These are phyloP conservation scores for Dispira parvispora DNA, from an alignment of 192 early-diverging fungal genomes.

Conservation along the genomic window DNA sequence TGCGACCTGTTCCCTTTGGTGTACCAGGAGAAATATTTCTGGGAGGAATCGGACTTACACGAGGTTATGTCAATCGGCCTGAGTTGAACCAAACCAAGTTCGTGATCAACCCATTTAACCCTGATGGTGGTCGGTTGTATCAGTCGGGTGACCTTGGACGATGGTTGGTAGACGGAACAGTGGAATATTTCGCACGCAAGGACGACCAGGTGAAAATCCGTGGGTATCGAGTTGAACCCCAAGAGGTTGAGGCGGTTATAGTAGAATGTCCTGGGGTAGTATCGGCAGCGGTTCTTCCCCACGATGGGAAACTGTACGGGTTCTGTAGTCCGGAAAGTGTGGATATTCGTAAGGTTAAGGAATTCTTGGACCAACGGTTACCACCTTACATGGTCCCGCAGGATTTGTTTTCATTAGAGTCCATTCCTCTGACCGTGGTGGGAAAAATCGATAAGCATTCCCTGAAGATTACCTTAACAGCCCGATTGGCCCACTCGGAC, in stretches of 20 bases:
- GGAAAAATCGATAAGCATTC: neutral
- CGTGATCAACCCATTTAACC: neutral
- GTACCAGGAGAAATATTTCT: slow-evolving; percentile 21
- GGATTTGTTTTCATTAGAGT: neutral
- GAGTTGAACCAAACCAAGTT: neutral
- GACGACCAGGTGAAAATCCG: slow-evolving; percentile 8
- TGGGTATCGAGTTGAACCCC: neutral
- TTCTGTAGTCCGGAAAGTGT: neutral
- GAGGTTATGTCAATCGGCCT: slow-evolving; percentile 2
- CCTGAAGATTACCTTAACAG: neutral
- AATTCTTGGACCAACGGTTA: neutral
- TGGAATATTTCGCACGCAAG: neutral
- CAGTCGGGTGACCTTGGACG: slow-evolving; percentile 2
- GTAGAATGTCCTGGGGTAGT: slow-evolving; percentile 12
- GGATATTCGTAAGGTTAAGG: neutral
- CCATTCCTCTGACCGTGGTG: neutral
- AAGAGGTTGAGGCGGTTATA: slow-evolving; percentile 7
- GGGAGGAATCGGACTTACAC: slow-evolving; percentile 5
- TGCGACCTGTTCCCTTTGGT: slow-evolving; percentile 16
- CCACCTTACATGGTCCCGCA: neutral
- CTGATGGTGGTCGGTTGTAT: neutral
- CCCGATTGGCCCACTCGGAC: neutral
- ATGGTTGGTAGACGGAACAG: neutral
- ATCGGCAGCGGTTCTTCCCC: slow-evolving; percentile 14
- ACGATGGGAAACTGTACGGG: neutral